phyloP scores from a whole-genome alignment of 345 rosid genomes.

The Trapa bicornis region DNA sequence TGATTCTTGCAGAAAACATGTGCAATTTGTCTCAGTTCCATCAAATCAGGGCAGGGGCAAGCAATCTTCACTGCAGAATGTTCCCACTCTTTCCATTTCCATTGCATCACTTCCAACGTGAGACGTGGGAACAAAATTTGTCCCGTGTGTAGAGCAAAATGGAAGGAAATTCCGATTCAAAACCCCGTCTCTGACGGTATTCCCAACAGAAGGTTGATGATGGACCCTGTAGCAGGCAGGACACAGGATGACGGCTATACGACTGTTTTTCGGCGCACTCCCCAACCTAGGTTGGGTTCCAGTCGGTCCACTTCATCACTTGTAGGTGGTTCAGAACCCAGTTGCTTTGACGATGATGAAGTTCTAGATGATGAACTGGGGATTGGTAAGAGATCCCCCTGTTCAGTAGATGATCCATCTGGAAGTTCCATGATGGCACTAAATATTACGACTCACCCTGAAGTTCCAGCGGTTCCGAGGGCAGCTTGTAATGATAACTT shows the following conservation, averaged over 20 bases:
- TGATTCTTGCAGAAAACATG: conserved; percentile 57
- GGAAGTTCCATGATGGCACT: conserved; percentile 22
- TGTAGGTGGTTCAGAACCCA: conserved; percentile 47
- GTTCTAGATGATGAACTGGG: conserved; percentile 34
- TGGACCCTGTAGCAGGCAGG: conserved; percentile 30
- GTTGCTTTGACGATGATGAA: conserved; percentile 70
- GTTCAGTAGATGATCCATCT: conserved; percentile 14
- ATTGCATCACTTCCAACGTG: conserved; percentile 80
- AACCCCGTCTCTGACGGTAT: conserved; percentile 27
- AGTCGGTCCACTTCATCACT: conserved; percentile 38
- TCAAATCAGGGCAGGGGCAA: conserved; percentile 78
- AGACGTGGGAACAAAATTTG: conserved; percentile 85
- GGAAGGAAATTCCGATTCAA: conserved; percentile 79
- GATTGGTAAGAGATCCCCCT: conserved; percentile 13
- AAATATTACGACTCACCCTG: conserved; percentile 54
- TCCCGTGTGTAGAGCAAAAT: conserved; percentile 31
- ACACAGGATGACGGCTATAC: conserved; percentile 49
- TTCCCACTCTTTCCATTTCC: conserved; percentile 93
- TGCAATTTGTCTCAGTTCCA: conserved; percentile 69
- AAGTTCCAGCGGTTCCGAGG: conserved; percentile 45
- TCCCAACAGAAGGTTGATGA: conserved; percentile 30
- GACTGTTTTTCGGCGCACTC: conserved; percentile 37
- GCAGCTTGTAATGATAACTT: conserved; percentile 47
- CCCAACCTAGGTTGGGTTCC: conserved; percentile 36
- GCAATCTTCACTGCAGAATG: conserved; percentile 24